Base-by-base conservation (phyloP, 352 stramenopile species). In the Elongisporangium undulatum region DNA sequence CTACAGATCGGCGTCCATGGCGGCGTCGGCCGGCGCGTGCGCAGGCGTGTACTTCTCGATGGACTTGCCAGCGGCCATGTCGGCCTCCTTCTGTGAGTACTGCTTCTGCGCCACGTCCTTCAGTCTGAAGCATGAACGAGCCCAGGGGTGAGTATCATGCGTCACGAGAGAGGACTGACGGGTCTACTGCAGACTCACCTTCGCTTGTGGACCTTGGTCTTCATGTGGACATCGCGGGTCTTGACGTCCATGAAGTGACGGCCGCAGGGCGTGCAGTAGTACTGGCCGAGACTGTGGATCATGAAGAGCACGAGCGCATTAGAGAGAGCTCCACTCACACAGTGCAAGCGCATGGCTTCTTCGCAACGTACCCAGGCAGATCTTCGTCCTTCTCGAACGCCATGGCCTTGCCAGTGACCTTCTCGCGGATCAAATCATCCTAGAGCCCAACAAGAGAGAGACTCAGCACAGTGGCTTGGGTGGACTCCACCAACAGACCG, bases 61-160 rank as follows among this genome's bases (percentile, higher is more conserved):
- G 9, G 73, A 75, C 64, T 88, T 89, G 56, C 86, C 84, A 12
- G 86, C 82, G 50, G 69, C 86, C 16, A 80, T 63, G 57, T 92
- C 84, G 34, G 86, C 86, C 61, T 95, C 86, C 26, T 85, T 89
- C 62, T 94, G 86, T 69, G 82, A 88, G 72, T 95, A 95, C 65
- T 95, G 86, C 79, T 93, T 79, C 69, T 95, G 86, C 17, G 82
- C 84, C n/a, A 95, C 86, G 62, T 95, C 86, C 59, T 95, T 95
- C 67, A 95, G 55, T 77, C 83, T 86, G 55, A 34, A 61, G 45
- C 26, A 16, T 26, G 16, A 4, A 57, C 19, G 21, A 34, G 1
- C n/a, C 19, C 19, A 45, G 1, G 24, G 19, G 15, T 57, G 2
- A 48, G 10, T 34, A 57, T 45, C 34, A 38, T 38, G 6, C 26